These are phyloP conservation scores for Alternaria postmessia DNA, from an alignment of 2,329 filamentous ascomycete species.

Conservation along the genomic window DNA sequence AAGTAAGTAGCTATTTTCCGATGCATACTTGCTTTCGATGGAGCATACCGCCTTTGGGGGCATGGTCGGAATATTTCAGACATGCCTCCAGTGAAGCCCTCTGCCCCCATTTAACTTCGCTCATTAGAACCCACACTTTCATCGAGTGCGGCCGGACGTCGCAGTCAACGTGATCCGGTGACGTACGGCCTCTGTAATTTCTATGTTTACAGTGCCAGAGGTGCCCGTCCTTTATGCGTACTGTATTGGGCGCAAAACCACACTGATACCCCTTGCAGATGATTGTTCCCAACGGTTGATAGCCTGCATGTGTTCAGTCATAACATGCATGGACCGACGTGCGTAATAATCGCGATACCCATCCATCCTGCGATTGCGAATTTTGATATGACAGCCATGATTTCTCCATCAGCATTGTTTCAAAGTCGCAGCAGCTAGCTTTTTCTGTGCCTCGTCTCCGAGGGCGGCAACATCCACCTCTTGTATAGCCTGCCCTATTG, in stretches of 20 bases:
- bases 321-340: neutral
- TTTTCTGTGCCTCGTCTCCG: slow-evolving; percentile 72
- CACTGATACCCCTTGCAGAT: neutral
- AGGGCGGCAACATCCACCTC: slow-evolving; percentile 76
- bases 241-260: neutral
- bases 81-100: neutral
- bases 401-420: slow-evolving; percentile 58
- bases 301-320: neutral
- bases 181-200: neutral
- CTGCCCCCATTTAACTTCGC: neutral
- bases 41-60: neutral
- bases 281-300: neutral
- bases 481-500: slow-evolving; percentile 79
- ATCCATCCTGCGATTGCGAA: neutral
- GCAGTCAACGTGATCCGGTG: neutral
- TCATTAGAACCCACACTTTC: neutral
- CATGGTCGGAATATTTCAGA: neutral
- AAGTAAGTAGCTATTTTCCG: neutral
- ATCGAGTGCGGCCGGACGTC: neutral
- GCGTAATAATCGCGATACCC: neutral
- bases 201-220: neutral
- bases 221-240: neutral
- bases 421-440: slow-evolving; percentile 71
- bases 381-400: neutral
- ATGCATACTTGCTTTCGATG: neutral